Conservation (phyloP, 2,329 filamentous ascomycete genomes). For the Davidsoniella neocaledoniae region DNA sequence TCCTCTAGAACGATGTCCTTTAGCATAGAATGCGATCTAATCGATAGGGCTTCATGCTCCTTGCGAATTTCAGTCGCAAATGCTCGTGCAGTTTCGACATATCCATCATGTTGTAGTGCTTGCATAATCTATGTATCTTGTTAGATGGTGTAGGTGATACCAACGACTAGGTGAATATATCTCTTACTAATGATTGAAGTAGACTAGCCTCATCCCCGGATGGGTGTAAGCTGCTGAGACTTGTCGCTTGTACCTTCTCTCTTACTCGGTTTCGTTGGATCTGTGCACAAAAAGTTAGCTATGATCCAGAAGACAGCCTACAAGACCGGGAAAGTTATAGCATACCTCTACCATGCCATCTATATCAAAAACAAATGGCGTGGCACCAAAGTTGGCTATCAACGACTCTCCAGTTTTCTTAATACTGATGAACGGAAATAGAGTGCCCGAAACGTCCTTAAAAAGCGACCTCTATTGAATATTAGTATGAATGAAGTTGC, state of each 20-base stretch:
- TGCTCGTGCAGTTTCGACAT: slow-evolving; percentile 77
- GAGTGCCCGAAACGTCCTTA: slow-evolving; percentile 42
- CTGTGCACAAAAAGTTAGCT: no score
- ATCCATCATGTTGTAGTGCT: slow-evolving; percentile 87
- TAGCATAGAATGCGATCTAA: slow-evolving; percentile 34
- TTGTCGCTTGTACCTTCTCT: no score
- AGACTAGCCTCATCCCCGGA: no score
- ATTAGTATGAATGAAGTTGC: slow-evolving; percentile 13
- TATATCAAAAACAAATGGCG: slow-evolving; percentile 55
- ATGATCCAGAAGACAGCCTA: neutral
- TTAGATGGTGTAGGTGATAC: no score
- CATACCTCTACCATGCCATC: slow-evolving; percentile 65
- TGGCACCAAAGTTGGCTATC: slow-evolving; percentile 42
- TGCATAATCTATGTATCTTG: slow-evolving; percentile 33
- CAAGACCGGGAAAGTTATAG: neutral
- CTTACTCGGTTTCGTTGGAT: no score
- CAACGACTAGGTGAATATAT: no score
- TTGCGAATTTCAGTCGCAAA: slow-evolving; percentile 68
- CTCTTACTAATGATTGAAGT: no score
- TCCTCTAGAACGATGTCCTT: slow-evolving; percentile 51
- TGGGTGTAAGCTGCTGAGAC: no score
- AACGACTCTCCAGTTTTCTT: slow-evolving; percentile 47
- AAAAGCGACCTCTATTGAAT: slow-evolving; percentile 51
- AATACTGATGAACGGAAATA: slow-evolving; percentile 52
- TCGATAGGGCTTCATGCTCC: slow-evolving; percentile 54